Evolutionary conservation across 2,329 filamentous ascomycete species (phyloP), one percentile per base, ranked within the genome.

Genomic region (Aspergillus persii): DNA sequence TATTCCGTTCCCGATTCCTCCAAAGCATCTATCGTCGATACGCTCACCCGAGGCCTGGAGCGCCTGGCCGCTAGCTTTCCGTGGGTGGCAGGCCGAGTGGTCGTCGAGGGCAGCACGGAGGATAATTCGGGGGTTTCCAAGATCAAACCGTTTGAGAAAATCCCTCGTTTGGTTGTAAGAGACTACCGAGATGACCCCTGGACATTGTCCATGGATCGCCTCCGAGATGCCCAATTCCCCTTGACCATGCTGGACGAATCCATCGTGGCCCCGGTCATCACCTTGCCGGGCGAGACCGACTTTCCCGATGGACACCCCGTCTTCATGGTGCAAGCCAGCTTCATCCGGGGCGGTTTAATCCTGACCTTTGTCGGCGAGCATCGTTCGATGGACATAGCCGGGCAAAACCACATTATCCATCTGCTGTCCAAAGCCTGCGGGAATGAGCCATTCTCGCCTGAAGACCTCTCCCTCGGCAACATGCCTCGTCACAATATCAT

Each of bases 291-390:
- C 0, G 57, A 67, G 9, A 64, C 64, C 15, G 54, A 59, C 27
- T 39, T 33, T 6, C 11, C 39, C 3, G 52, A 57, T 15, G 39
- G 23, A 11, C 30, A 15, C 8, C 57, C 55, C 7, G 62, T 58
- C 27, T 59, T 61, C 26, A 26, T 56, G 9, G 26, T 64, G 5
- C 58, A 64, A 44, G 58, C 50, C 30, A 61, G 33, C 60, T 57
- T 57, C 59, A 51, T 65, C 63, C 9, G 62, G 1, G 81, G 78
- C 3, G 83, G 83, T 0, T 63, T 86, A 0, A 60, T 86, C 1
- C 72, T 86, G 8, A 81, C 79, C 2, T 71, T 84, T 27, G 75
- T 75, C 30, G 76, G 73, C 7, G 77, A 83, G 27, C 84, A 86
- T 62, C 74, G 76, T 5, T 68, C 73, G 0, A 81, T 84, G 76